These are phyloP conservation scores for Ceratocystis papillata DNA, from an alignment of 2,329 filamentous ascomycete genomes.

Conservation along the genomic window DNA sequence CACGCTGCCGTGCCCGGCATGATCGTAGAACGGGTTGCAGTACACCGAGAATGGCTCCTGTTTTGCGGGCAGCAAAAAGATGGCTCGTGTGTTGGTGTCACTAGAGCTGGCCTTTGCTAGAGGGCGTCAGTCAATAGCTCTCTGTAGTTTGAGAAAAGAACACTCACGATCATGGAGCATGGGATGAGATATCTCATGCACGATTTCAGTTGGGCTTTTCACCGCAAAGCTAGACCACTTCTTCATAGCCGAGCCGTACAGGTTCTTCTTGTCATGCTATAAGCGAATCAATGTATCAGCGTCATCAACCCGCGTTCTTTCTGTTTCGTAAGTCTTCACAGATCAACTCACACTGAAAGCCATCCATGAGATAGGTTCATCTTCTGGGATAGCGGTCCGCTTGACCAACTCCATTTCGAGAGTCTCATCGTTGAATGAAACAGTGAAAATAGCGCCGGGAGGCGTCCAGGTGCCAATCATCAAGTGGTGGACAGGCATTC, in stretches of 20 bases:
- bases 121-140: slow-evolving; percentile 13
- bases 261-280: slow-evolving; percentile 68
- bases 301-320: too few species aligned
- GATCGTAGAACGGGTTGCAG: slow-evolving; percentile 80
- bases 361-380: slow-evolving; percentile 92
- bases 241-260: slow-evolving; percentile 88
- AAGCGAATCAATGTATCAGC: background rate
- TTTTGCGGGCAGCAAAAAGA: slow-evolving; percentile 72
- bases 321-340: too few species aligned
- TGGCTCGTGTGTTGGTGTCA: slow-evolving; percentile 73
- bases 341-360: slow-evolving; percentile 60
- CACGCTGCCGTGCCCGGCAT: slow-evolving; percentile 72
- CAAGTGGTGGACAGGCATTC: slow-evolving; percentile 71
- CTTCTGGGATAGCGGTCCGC: slow-evolving; percentile 66
- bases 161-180: slow-evolving; percentile 63
- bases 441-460: slow-evolving; percentile 80
- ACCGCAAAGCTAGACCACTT: slow-evolving; percentile 80
- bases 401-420: slow-evolving; percentile 65
- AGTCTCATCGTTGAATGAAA: slow-evolving; percentile 75
- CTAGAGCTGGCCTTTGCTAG: slow-evolving; percentile 56
- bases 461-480: slow-evolving; percentile 91
- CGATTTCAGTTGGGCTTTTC: slow-evolving; percentile 62
- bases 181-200: slow-evolving; percentile 61
- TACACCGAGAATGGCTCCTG: slow-evolving; percentile 73
- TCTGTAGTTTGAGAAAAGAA: background rate